Evolutionary conservation across 805 yeast genomes (phyloP), one percentile per base, ranked within the genome.

Genomic region (Candida khao-thaluensis): DNA sequence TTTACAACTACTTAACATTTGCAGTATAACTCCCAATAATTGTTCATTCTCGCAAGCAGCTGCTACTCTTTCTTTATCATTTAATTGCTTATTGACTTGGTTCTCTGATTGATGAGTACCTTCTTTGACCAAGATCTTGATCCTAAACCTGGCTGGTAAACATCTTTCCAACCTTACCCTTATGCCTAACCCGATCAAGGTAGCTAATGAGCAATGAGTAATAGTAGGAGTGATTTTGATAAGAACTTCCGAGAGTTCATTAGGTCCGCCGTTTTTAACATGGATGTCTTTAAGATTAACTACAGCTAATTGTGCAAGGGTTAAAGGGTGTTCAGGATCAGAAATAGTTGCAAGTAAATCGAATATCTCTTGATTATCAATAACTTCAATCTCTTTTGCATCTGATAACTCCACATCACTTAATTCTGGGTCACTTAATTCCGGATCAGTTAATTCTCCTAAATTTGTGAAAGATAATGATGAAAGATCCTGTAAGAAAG

Each of bases 11-110:
- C 85, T 74, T 42, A 93, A 72, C 99, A 93, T 93, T 47, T 84
- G 88, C 49, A 89, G 84, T 26, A 93, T 85, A n/a, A 93, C 99
- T 21, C 81, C 75, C 27, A 90, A 66, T 30, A 93, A 69, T 66
- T 93, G 99, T 41, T 85, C 95, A 54, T 93, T 93, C 56, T 93
- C 99, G 61, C 98, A 90, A 0, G 99, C 99, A 18, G 99, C 99
- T 22, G 96, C 95, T 0, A 93, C 97, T 45, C 99, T 71, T 63
- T 93, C 99, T 64, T 93, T 93, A 58, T 93, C 99, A 56, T 93
- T 93, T 44, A 93, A 73, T 64, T 93, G 99, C 57, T 91, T 91
- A 63, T 93, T 93, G 16, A 93, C 98, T 57, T 93, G 99, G 49
- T 77, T 77, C 58, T 93, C 99, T 56, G 95, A 85, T 60, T 93